Evolutionary conservation across 352 stramenopile genomes (phyloP).

Genomic region (Globisporangium recalcitrans): DNA sequence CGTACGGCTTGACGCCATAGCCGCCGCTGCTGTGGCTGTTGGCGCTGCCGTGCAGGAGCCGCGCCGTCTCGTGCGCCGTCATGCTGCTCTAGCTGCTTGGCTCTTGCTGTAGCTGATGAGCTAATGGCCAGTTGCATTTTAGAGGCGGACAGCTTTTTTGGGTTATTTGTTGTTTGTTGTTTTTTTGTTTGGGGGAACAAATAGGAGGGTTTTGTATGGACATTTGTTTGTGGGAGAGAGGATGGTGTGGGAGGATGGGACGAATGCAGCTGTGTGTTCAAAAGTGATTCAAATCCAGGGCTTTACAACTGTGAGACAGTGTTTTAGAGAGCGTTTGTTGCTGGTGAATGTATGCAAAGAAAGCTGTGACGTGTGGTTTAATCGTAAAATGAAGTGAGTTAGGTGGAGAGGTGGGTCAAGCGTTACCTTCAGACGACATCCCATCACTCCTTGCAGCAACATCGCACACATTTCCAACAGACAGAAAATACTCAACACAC

Average conservation of each 20-base stretch:
- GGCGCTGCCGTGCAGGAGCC: conserved; percentile 22
- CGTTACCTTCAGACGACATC: conserved; percentile 3
- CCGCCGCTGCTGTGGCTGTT: conserved; percentile 6
- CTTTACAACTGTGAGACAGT: neutral
- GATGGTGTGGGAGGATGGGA: neutral
- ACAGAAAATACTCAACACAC: neutral
- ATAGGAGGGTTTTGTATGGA: neutral
- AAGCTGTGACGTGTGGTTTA: neutral
- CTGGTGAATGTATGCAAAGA: neutral
- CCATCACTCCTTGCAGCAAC: conserved; percentile 11
- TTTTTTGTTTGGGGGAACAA: neutral
- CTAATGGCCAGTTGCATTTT: conserved; percentile 1
- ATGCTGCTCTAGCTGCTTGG: conserved; percentile 6
- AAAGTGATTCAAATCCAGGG: neutral
- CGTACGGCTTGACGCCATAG: conserved; percentile 65
- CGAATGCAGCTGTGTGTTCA: neutral
- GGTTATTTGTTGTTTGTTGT: neutral
- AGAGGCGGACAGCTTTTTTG: neutral
- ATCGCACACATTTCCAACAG: neutral
- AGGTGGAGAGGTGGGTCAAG: neutral
- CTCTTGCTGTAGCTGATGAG: neutral
- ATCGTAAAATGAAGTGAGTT: neutral
- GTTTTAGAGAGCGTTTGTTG: neutral
- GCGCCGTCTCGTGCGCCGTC: conserved; percentile 21
- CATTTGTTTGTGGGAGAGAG: conserved; percentile 10